phyloP scores from a whole-genome alignment of 208 protist species.

The Balamuthia mandrillaris region DNA sequence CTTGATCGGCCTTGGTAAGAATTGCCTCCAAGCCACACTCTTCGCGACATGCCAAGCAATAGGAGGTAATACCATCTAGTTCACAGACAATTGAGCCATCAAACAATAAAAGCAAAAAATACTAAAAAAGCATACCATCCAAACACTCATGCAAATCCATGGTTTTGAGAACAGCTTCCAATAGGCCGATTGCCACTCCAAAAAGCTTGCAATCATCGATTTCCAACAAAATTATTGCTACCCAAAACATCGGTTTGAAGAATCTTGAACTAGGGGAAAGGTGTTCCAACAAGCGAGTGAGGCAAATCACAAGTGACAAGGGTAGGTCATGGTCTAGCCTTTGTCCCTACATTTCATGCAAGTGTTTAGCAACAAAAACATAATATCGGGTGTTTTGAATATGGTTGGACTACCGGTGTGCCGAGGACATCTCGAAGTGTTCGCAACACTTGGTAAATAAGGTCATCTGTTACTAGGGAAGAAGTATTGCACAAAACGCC shows the following conservation, averaged over 20 bases:
- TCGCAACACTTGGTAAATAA: constrained; percentile 24
- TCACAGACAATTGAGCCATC: not conserved
- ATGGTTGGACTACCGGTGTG: not conserved
- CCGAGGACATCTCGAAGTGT: not conserved
- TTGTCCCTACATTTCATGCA: no score
- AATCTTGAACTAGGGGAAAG: not conserved
- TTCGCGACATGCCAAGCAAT: not conserved
- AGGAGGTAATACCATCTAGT: not conserved
- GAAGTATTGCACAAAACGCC: constrained; percentile 38
- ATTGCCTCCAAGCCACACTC: not conserved
- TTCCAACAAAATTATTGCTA: constrained; percentile 45
- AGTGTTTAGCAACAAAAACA: no score
- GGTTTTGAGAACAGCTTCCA: constrained; percentile 41
- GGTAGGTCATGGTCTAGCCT: constrained; percentile 30
- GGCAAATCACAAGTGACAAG: constrained; percentile 35
- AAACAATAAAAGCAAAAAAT: not conserved
- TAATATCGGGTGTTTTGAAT: no score
- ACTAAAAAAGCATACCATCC: constrained; percentile 9
- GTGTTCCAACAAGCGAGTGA: constrained; percentile 45
- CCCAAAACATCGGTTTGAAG: constrained; percentile 47
- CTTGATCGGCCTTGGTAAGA: constrained; percentile 25
- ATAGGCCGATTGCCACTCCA: constrained; percentile 23
- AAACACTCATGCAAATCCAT: constrained; percentile 39
- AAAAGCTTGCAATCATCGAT: constrained; percentile 46
- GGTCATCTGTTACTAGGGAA: constrained; percentile 30